Evolutionary conservation across 1,139 yeast genomes (phyloP).

Genomic region (Torulaspora globosa): DNA sequence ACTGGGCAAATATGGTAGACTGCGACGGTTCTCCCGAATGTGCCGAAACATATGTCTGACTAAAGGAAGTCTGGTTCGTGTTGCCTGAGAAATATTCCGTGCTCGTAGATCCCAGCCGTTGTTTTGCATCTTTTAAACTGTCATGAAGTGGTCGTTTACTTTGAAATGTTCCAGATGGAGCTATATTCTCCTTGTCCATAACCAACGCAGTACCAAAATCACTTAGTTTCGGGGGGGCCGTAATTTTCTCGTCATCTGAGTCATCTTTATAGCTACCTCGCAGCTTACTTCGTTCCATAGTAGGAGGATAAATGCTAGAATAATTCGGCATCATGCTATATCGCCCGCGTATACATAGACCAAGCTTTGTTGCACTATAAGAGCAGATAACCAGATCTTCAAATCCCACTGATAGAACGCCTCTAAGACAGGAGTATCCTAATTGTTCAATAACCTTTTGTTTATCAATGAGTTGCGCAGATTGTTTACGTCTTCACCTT

Average conservation of each 20-base stretch:
- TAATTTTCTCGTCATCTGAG: conserved; percentile 31
- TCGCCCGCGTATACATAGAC: conserved; percentile 7
- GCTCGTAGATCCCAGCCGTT: conserved; percentile 4
- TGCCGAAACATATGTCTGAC: conserved; percentile 15
- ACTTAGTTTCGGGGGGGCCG: conserved; percentile 33
- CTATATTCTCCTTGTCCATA: conserved; percentile 20
- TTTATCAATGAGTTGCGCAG: neutral
- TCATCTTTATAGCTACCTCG: conserved; percentile 15
- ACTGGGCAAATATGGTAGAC: conserved; percentile 26
- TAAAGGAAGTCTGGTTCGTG: conserved; percentile 15
- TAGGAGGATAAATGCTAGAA: conserved; percentile 13
- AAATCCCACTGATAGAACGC: neutral
- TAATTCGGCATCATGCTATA: conserved; percentile 11
- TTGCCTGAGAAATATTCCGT: conserved; percentile 8
- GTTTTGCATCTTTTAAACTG: conserved; percentile 1
- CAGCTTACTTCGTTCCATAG: conserved; percentile 8
- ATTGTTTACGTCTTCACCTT: neutral
- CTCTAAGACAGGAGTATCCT: neutral
- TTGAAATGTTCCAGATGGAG: conserved; percentile 3
- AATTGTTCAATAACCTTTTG: neutral
- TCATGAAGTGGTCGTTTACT: neutral
- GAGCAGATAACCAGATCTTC: neutral
- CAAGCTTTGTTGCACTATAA: neutral
- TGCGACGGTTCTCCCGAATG: conserved; percentile 25
- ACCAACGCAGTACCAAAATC: conserved; percentile 34